Evolutionary conservation across 306 rosid species (phyloP).

Genomic region (cucumber (Cucumis sativus)): Cucumber_9930_V3 NC_026655.2:19922501-19923000

Average conservation of each 20-base stretch:
- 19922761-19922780: neutral
- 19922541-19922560: conserved; percentile 79
- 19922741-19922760: neutral
- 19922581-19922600: conserved; percentile 31
- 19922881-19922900: neutral
- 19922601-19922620: neutral
- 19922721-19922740: neutral
- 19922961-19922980: neutral
- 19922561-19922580: conserved; percentile 67
- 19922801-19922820: neutral
- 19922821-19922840: neutral
- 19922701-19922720: neutral
- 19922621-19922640: neutral
- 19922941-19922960: neutral
- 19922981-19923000: neutral
- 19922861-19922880: neutral
- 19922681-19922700: neutral
- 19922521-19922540: conserved; percentile 98
- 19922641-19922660: neutral
- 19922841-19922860: neutral
- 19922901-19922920: neutral
- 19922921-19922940: neutral
- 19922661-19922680: neutral
- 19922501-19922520: conserved; percentile 79
- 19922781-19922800: neutral